Evolutionary conservation across 208 protist species (phyloP), one percentile per base, ranked within the genome.

Genomic region (Acanthamoeba royreba): DNA sequence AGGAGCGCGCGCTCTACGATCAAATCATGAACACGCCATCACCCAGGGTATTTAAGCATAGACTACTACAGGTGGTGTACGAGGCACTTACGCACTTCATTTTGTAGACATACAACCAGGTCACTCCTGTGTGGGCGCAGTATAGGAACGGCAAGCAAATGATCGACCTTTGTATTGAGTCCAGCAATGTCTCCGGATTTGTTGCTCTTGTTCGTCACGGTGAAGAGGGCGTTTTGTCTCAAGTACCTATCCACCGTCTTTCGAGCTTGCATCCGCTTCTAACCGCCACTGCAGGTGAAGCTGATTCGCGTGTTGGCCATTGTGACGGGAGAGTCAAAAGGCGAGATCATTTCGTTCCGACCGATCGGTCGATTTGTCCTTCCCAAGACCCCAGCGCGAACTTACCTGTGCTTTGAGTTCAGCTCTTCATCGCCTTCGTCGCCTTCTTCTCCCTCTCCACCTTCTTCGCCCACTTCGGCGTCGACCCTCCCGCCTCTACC

Each of bases 271-370:
- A n/a, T n/a, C n/a, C n/a, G n/a, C n/a, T n/a, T n/a, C n/a, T n/a
- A n/a, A n/a, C n/a, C n/a, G n/a, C n/a, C n/a, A n/a, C n/a, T n/a
- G 79, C 79, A 87, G 79, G 79, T 87, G 31, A 87, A 87, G 79
- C 79, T 87, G 43, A 87, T 87, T 45, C 43, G 79, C 43, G 79
- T 87, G 79, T 45, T 87, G 79, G 79, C 46, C 79, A 87, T 87
- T 38, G 79, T 87, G 42, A 87, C 79, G 33, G 79, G 79, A 38
- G 79, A 87, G 46, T 22, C 79, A 38, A 87, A 87, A 45, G 79
- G 79, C 79, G 79, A 52, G 46, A 87, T 87, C 49, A 2, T 87
- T 31, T 87, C 79, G 31, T 87, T 87, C 79, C 25, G 49, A 4
- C 46, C 79, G 33, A 45, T 87, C 33, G 79, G 79, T 19, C 79